Conservation (phyloP, 345 rosid genomes). For the Garcia nutans region DNA sequence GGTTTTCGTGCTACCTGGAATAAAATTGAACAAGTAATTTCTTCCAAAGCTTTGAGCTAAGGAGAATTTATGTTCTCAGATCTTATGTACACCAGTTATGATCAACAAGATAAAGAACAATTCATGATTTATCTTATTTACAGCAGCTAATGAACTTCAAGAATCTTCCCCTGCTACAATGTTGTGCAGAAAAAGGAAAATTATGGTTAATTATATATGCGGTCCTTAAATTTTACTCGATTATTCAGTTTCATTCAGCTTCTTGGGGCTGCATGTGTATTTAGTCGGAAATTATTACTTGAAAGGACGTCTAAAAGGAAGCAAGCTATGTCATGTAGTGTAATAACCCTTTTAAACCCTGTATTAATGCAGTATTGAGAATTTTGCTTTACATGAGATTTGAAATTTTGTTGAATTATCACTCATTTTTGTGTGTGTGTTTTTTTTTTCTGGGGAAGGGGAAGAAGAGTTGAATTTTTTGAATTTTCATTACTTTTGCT, state of each 20-base stretch:
- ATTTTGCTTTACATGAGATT: neutral
- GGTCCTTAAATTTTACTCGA: too few species aligned
- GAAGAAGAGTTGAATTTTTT: neutral
- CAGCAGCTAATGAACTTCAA: too few species aligned
- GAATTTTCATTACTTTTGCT: neutral
- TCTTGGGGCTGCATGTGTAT: too few species aligned
- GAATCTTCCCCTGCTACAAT: neutral
- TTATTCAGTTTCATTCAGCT: too few species aligned
- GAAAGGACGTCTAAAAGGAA: conserved; percentile 3
- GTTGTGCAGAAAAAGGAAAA: neutral
- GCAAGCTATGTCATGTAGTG: neutral
- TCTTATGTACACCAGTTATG: too few species aligned
- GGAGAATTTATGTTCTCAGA: too few species aligned
- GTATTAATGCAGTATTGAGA: neutral
- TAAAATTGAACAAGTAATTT: neutral
- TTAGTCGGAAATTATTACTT: neutral
- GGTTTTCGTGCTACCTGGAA: neutral
- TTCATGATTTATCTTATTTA: too few species aligned
- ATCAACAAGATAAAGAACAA: too few species aligned
- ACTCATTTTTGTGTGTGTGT: neutral
- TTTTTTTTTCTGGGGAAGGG: neutral
- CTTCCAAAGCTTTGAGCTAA: too few species aligned
- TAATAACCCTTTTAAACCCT: neutral
- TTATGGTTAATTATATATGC: too few species aligned
- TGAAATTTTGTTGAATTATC: neutral